phyloP scores from a whole-genome alignment of 2,329 filamentous ascomycete species.

The Drechslera avenae region DNA sequence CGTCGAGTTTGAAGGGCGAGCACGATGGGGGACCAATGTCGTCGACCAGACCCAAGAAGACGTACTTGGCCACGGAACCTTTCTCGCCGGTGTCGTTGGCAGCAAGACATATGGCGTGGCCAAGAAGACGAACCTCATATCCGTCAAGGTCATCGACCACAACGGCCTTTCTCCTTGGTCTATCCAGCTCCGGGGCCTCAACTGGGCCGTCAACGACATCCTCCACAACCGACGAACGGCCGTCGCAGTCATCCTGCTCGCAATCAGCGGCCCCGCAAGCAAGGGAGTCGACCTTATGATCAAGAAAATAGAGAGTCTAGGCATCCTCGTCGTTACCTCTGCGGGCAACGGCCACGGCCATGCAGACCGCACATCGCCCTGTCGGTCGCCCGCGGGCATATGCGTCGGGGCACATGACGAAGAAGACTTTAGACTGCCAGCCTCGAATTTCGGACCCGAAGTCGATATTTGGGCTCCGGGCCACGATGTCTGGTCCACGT shows the following conservation, averaged over 20 bases:
- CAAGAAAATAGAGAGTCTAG: slow-evolving; percentile 31
- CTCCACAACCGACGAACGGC: slow-evolving; percentile 29
- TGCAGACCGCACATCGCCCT: slow-evolving; percentile 38
- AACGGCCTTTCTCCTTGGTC: slow-evolving; percentile 19
- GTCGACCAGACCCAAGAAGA: slow-evolving; percentile 33
- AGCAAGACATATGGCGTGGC: slow-evolving; percentile 40
- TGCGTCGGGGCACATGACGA: slow-evolving; percentile 45
- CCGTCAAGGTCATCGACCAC: slow-evolving; percentile 44
- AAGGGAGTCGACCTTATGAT: slow-evolving; percentile 42
- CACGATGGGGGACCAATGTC: slow-evolving; percentile 37
- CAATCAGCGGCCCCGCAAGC: slow-evolving; percentile 39
- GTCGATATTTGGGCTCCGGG: slow-evolving; percentile 50
- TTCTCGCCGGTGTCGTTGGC: slow-evolving; percentile 39
- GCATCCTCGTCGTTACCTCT: slow-evolving; percentile 44
- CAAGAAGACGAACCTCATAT: slow-evolving; percentile 41
- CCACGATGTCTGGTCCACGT: slow-evolving; percentile 52
- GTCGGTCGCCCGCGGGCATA: slow-evolving; percentile 39
- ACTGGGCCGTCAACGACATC: slow-evolving; percentile 44
- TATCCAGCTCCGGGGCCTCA: slow-evolving; percentile 33
- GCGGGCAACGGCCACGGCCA: slow-evolving; percentile 44
- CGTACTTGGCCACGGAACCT: slow-evolving; percentile 40
- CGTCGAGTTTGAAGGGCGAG: slow-evolving; percentile 40
- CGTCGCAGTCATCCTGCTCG: slow-evolving; percentile 47
- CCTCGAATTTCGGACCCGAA: slow-evolving; percentile 45
- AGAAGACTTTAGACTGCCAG: slow-evolving; percentile 24